Base-by-base conservation (phyloP, 495 filamentous ascomycete genomes). In the Ascobolus immersus region DNA sequence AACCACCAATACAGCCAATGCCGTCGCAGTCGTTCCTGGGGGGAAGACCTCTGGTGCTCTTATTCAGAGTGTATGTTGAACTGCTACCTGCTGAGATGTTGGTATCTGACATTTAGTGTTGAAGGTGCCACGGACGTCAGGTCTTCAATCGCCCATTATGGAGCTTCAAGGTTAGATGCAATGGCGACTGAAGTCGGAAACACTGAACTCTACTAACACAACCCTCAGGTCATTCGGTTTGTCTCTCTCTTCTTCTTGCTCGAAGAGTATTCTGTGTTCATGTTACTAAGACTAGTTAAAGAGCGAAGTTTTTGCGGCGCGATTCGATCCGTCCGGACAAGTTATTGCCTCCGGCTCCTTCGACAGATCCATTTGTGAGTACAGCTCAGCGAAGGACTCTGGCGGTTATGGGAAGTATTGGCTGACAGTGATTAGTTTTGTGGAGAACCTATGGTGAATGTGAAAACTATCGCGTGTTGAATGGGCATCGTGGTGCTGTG, bases 281-380 rank as follows among this genome's bases (percentile, higher is more conserved):
- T 14, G 14, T 12, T 28, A 13, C 25, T 44, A 18, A 44, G 12
- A 25, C 22, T 25, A 25, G n/a, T 7, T n/a, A 25, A 25, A 50
- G 47, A 48, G 77, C 7, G 86, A 96, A 55, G 67, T 94, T 20
- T 94, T 93, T 49, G 61, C 75, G n/a, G 71, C 76, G 15, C 72
- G 74, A 47, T 96, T 96, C 41, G 78, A 92, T 51, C 73, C 77
- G 8, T 70, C 73, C 4, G 81, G 80, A 15, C 73, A 78, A 32
- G 62, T 76, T 37, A 84, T 94, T 40, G 86, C 89, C 30, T 93
- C 86, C 4, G 89, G 84, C 11, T 89, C 80, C 2, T 84, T 91
- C 72, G 86, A 96, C 54, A 64, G 89, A 38, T 72, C 69, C 28
- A 92, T 96, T 35, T 61, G 82, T 90, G 61, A 27, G 70, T 56